These are phyloP conservation scores for Cronartium quercuum DNA, from an alignment of 1,284 basidiomycete genomes.

Conservation along the genomic window DNA sequence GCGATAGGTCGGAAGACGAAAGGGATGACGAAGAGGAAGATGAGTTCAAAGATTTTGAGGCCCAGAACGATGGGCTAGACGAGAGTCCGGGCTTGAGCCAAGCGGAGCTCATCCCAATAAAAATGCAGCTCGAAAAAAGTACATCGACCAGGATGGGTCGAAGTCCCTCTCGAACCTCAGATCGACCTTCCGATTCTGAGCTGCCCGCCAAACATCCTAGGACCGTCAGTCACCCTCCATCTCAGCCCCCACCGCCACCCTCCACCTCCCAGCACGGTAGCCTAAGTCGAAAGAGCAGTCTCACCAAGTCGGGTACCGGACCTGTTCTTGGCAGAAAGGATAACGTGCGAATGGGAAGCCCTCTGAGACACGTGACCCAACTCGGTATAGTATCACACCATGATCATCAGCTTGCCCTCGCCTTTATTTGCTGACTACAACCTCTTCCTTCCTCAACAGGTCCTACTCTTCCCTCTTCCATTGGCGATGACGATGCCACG, in stretches of 20 bases:
- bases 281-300: constrained; percentile 27
- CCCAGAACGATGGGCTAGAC: not conserved
- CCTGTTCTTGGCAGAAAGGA: constrained; percentile 27
- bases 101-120: not conserved
- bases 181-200: not conserved
- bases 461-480: not conserved
- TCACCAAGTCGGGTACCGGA: constrained; percentile 11
- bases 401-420: not conserved
- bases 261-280: not conserved
- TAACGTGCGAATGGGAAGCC: constrained; percentile 33
- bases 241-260: not conserved
- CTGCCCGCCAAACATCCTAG: not conserved
- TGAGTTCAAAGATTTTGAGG: not conserved
- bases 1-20: not conserved
- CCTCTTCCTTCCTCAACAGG: not conserved
- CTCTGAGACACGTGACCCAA: constrained; percentile 38
- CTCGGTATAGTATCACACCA: constrained; percentile 5
- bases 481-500: not conserved
- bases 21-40: not conserved
- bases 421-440: not conserved
- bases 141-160: not conserved
- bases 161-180: not conserved
- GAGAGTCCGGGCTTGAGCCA: not conserved
- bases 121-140: not conserved
- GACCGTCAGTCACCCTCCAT: not conserved